These are phyloP conservation scores for Talaromyces nanjingensis DNA, from an alignment of 495 filamentous ascomycete genomes.

Conservation along the genomic window DNA sequence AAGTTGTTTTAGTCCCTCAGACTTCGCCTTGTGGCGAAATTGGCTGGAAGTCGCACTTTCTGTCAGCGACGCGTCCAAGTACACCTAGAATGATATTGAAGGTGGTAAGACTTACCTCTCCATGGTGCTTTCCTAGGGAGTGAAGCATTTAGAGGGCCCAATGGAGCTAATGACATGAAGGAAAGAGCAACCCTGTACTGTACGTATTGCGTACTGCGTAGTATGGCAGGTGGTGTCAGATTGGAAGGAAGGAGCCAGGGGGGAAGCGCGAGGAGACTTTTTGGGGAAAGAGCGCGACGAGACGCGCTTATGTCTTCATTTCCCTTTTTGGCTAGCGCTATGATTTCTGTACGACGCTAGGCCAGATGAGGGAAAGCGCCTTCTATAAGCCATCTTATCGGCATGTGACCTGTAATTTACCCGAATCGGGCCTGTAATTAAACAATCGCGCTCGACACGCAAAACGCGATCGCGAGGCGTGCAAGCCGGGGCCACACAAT, in stretches of 20 bases:
- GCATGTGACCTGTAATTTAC: constrained; percentile 5
- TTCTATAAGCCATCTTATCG: neutral
- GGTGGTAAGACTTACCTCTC: neutral
- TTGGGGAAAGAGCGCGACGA: too few species aligned
- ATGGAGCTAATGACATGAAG: neutral
- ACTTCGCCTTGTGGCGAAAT: neutral
- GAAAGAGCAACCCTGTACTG: neutral
- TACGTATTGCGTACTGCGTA: neutral
- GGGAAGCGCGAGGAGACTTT: neutral
- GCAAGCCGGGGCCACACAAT: neutral
- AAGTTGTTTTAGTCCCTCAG: neutral
- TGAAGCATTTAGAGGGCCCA: neutral
- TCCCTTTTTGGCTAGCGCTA: neutral
- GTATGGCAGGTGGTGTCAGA: neutral
- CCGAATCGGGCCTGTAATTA: constrained; percentile 5
- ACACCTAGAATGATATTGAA: neutral
- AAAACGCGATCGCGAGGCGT: constrained; percentile 4
- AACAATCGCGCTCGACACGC: constrained; percentile 6
- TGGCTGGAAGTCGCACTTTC: neutral
- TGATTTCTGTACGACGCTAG: neutral
- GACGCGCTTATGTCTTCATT: neutral
- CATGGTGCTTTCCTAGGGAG: neutral
- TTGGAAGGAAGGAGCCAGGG: neutral
- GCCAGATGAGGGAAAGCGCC: neutral
- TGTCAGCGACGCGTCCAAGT: neutral